Evolutionary conservation across 805 yeast species (phyloP).

Genomic region (Martiniozyma abietophila): DNA sequence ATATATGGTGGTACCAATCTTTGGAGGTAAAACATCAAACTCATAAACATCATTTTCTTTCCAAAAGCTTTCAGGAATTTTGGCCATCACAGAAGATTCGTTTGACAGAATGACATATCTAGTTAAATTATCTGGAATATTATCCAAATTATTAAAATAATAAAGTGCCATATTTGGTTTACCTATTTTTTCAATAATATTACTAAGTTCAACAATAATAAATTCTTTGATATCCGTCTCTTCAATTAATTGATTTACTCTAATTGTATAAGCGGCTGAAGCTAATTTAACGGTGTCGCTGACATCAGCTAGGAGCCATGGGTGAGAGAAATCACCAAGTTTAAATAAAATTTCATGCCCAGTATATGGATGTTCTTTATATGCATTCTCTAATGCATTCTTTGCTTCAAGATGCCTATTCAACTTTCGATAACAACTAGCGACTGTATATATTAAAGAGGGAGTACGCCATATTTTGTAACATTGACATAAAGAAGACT

Average conservation of each 20-base stretch:
- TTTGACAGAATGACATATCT: constrained; percentile 65
- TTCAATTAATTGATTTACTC: constrained; percentile 49
- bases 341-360: constrained; percentile 40
- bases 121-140: constrained; percentile 52
- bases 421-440: constrained; percentile 47
- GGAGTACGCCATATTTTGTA: constrained; percentile 66
- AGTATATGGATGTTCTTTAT: constrained; percentile 46
- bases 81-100: constrained; percentile 62
- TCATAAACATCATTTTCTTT: constrained; percentile 53
- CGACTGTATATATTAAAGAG: constrained; percentile 57
- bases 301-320: constrained; percentile 20
- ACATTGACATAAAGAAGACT: constrained; percentile 46
- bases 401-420: constrained; percentile 35
- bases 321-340: constrained; percentile 30
- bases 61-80: constrained; percentile 56
- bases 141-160: constrained; percentile 17
- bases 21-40: constrained; percentile 67
- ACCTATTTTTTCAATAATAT: constrained; percentile 11
- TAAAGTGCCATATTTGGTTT: constrained; percentile 13
- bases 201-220: constrained; percentile 15
- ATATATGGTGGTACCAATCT: constrained; percentile 33
- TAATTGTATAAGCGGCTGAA: constrained; percentile 48
- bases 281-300: constrained; percentile 32
- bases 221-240: constrained; percentile 38
- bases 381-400: constrained; percentile 40